Percentiles rank a stretch among this genome's conserved stretches.
Evolutionary conservation across 371 early-diverging fungal species (phyloP).

Genomic region (Parasitella parasitica): DNA sequence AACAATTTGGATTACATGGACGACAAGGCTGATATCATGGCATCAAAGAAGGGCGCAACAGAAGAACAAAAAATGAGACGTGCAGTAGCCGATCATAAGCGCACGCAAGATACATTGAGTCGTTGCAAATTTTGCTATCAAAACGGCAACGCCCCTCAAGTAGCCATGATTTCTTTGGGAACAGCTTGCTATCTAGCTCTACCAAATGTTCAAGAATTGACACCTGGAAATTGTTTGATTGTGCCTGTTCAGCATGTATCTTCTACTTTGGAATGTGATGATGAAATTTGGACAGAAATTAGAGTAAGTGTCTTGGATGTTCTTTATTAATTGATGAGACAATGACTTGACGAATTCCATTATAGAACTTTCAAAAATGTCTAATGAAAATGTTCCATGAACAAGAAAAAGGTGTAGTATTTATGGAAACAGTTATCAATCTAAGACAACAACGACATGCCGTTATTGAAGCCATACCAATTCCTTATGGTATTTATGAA

Average conservation of each 20-base stretch:
- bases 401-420: conserved; percentile 73
- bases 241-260: conserved; percentile 85
- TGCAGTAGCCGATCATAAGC: conserved; percentile 69
- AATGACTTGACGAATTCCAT: background rate
- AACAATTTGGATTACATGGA: conserved; percentile 90
- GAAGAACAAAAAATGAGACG: conserved; percentile 65
- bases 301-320: conserved; percentile 47
- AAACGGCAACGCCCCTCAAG: conserved; percentile 57
- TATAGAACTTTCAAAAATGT: conserved; percentile 92
- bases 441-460: conserved; percentile 78
- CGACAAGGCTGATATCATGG: conserved; percentile 83
- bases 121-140: conserved; percentile 81
- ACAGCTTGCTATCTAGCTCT: conserved; percentile 80
- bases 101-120: conserved; percentile 65
- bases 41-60: conserved; percentile 57
- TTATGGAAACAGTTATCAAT: conserved; percentile 87
- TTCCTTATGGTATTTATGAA: conserved; percentile 75
- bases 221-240: conserved; percentile 87
- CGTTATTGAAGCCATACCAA: conserved; percentile 87
- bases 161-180: conserved; percentile 79
- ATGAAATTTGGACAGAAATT: conserved; percentile 92
- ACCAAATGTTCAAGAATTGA: conserved; percentile 72
- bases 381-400: conserved; percentile 80
- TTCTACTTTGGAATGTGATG: conserved; percentile 84
- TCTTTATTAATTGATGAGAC: too few relatives aligned